Percentiles rank a stretch among this genome's conserved stretches.
phyloP scores from a whole-genome alignment of 176 grass and related monocot species.

The Triticum dicoccoides region DNA sequence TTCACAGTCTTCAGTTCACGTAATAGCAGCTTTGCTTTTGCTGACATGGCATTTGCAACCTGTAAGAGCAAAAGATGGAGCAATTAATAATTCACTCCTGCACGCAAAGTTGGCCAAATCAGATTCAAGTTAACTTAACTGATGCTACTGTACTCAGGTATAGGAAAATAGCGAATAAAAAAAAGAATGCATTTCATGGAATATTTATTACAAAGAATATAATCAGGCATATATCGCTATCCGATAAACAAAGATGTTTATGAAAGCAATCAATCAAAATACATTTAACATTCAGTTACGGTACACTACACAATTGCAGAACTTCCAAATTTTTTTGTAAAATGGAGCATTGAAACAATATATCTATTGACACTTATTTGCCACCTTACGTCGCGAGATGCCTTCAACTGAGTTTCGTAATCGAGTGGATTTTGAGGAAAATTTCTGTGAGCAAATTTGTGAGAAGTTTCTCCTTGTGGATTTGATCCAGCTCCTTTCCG shows the following conservation, averaged over 20 bases:
- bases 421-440: constrained; percentile 72
- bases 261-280: background rate
- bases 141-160: background rate
- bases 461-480: constrained; percentile 47
- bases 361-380: constrained; percentile 62
- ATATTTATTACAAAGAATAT: background rate
- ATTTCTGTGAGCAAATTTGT: constrained; percentile 59
- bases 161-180: background rate
- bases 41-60: constrained; percentile 99
- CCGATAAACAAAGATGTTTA: background rate
- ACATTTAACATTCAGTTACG: constrained; percentile 10
- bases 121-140: constrained; percentile 14
- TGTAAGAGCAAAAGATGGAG: constrained; percentile 22
- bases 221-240: background rate
- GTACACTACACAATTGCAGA: background rate
- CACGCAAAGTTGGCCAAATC: background rate
- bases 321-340: background rate
- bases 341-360: constrained; percentile 26
- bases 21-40: constrained; percentile 92
- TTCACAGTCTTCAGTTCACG: constrained; percentile 96
- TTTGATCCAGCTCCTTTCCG: constrained; percentile 61
- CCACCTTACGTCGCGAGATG: constrained; percentile 99
- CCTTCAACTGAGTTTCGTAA: constrained; percentile 95
- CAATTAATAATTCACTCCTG: constrained; percentile 19
- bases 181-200: background rate